These are phyloP conservation scores for Alternaria angustiovoidea DNA, from an alignment of 2,329 filamentous ascomycete genomes.

Conservation along the genomic window DNA sequence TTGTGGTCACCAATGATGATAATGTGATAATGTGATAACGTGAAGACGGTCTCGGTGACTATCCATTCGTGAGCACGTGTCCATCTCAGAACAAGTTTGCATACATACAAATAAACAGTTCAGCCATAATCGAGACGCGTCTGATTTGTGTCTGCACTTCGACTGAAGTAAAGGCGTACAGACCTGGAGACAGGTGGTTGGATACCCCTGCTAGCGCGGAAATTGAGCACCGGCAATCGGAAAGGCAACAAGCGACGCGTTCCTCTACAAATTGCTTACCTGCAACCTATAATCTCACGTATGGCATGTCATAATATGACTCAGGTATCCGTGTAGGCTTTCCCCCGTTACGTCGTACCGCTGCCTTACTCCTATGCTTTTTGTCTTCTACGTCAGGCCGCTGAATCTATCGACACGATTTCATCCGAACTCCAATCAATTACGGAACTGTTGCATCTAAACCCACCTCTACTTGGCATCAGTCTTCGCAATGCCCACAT, in stretches of 20 bases:
- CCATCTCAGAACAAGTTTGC: not conserved
- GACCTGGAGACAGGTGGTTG: not conserved
- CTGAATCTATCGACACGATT: not conserved
- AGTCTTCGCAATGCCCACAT: conserved; percentile 3
- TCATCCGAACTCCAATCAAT: not conserved
- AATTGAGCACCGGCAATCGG: conserved; percentile 1
- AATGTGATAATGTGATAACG: not conserved
- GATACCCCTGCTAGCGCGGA: conserved; percentile 12
- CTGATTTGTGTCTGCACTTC: not conserved
- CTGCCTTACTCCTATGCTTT: not conserved
- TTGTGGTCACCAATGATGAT: not conserved
- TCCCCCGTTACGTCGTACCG: too few species aligned
- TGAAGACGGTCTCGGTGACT: not conserved
- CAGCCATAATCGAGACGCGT: not conserved
- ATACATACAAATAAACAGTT: not conserved
- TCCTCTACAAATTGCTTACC: conserved; percentile 6
- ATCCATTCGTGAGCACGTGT: not conserved
- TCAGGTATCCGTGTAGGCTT: not conserved
- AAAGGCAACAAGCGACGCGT: conserved; percentile 9
- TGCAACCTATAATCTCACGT: not conserved
- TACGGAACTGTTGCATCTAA: not conserved
- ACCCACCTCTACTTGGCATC: not conserved
- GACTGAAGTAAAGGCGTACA: not conserved
- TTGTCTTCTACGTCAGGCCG: not conserved
- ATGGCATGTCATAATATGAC: not conserved